Conservation (phyloP, 305 asterid species). For the Fraxinus platypoda region DNA sequence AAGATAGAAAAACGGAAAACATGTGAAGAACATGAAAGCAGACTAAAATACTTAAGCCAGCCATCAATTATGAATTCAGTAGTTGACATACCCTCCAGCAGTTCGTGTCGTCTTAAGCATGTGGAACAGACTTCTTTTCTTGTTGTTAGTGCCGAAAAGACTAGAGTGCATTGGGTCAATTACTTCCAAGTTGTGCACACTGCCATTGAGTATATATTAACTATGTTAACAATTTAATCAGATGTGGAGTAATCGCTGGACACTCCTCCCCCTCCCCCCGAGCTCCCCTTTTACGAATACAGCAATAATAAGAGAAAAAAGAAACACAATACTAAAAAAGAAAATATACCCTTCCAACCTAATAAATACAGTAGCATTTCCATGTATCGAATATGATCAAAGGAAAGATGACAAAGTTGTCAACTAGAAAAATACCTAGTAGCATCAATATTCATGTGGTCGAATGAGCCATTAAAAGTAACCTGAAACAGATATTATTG, state of each 20-base stretch:
- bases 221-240: conserved; percentile 15
- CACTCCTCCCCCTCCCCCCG: not conserved
- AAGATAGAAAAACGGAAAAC: not conserved
- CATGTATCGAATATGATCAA: conserved; percentile 10
- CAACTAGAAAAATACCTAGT: conserved; percentile 64
- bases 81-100: conserved; percentile 80
- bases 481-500: conserved; percentile 50
- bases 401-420: conserved; percentile 6
- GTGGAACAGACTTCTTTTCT: conserved; percentile 89
- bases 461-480: conserved; percentile 94
- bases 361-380: not conserved
- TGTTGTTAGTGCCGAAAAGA: conserved; percentile 72
- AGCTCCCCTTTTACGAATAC: not conserved
- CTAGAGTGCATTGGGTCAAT: conserved; percentile 83
- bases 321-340: not conserved
- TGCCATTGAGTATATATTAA: conserved; percentile 40
- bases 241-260: not conserved
- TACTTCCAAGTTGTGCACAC: conserved; percentile 94
- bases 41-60: conserved; percentile 17
- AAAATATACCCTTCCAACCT: conserved; percentile 3
- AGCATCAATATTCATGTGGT: conserved; percentile 94
- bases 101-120: conserved; percentile 94
- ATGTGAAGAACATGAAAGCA: not conserved
- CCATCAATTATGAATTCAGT: conserved; percentile 25
- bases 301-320: not conserved